phyloP scores from a whole-genome alignment of 2,329 filamentous ascomycete species.

The Penicillium sp. region DNA sequence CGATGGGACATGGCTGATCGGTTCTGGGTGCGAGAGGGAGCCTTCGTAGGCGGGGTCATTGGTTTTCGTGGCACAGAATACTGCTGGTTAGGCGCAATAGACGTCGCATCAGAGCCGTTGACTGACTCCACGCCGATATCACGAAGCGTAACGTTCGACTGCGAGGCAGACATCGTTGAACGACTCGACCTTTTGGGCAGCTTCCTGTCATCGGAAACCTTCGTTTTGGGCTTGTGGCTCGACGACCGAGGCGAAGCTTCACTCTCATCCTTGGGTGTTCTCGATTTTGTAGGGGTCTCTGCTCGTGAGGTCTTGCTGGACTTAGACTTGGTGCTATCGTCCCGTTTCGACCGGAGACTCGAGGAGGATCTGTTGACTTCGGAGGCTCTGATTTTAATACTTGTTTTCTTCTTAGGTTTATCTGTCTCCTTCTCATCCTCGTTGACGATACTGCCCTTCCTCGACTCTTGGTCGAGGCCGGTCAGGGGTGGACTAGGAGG shows the following conservation, averaged over 20 bases:
- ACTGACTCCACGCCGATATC: conserved; percentile 35
- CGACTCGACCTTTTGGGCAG: conserved; percentile 34
- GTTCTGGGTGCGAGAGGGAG: conserved; percentile 36
- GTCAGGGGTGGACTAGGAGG: conserved; percentile 51
- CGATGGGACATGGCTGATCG: conserved; percentile 33
- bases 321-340: conserved; percentile 32
- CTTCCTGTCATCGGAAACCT: conserved; percentile 31
- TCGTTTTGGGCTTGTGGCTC: conserved; percentile 36
- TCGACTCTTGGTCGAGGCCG: conserved; percentile 40
- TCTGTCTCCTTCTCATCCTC: conserved; percentile 33
- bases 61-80: conserved; percentile 30
- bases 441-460: conserved; percentile 34
- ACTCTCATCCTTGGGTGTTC: conserved; percentile 32
- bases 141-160: conserved; percentile 37
- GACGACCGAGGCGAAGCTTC: conserved; percentile 35
- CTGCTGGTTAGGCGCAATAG: conserved; percentile 45
- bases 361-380: conserved; percentile 42
- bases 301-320: conserved; percentile 37
- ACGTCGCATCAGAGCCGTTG: conserved; percentile 47
- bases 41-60: conserved; percentile 30
- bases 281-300: conserved; percentile 40
- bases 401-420: conserved; percentile 36
- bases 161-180: conserved; percentile 32
- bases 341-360: conserved; percentile 39
- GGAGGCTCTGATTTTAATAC: conserved; percentile 36